Conservation (phyloP, 148 eudicot species). For the Camellia granthamiana region DNA sequence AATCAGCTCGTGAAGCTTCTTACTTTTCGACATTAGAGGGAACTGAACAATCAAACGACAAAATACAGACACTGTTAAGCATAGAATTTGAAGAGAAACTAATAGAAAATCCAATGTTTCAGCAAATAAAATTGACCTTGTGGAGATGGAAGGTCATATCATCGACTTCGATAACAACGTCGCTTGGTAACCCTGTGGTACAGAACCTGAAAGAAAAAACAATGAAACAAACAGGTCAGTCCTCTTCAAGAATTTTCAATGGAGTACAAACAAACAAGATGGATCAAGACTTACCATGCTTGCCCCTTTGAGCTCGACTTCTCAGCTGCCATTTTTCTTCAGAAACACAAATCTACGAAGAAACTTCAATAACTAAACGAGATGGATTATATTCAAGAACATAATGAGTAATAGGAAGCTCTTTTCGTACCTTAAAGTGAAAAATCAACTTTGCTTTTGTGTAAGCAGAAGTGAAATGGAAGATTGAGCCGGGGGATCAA, state of each 20-base stretch:
- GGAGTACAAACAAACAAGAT: background rate
- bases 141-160: slow-evolving; percentile 94
- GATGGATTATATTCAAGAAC: slow-evolving; percentile 19
- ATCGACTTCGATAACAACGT: slow-evolving; percentile 66
- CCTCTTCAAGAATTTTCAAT: background rate
- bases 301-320: slow-evolving; percentile 66
- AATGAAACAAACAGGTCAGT: background rate
- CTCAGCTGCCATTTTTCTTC: slow-evolving; percentile 46
- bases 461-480: background rate
- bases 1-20: slow-evolving; percentile 66
- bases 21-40: slow-evolving; percentile 92
- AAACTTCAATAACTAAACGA: slow-evolving; percentile 4
- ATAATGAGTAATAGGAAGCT: background rate
- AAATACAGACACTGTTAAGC: background rate
- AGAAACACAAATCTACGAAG: background rate
- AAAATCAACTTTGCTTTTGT: background rate
- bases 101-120: background rate
- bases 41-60: slow-evolving; percentile 44
- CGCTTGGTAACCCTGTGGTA: slow-evolving; percentile 78
- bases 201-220: slow-evolving; percentile 53
- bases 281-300: slow-evolving; percentile 50
- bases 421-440: background rate
- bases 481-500: background rate
- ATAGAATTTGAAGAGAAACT: background rate
- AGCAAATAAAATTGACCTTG: slow-evolving; percentile 41